These are phyloP conservation scores for Adansonia madagascariensis DNA, from an alignment of 441 rosid genomes.

Conservation along the genomic window DNA sequence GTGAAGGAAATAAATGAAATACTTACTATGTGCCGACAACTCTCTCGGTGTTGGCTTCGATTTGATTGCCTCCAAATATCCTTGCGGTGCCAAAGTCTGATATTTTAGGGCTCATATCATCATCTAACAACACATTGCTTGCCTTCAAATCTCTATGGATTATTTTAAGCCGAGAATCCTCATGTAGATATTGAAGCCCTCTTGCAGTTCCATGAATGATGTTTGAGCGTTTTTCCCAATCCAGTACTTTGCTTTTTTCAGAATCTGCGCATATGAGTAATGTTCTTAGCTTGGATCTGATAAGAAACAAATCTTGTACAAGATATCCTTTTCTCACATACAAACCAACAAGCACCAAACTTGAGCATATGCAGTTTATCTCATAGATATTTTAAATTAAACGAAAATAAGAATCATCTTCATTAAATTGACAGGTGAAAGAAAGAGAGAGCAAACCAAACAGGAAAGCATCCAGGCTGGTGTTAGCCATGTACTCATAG, in stretches of 20 bases:
- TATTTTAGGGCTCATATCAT: slow-evolving; percentile 55
- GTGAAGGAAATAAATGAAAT: not conserved
- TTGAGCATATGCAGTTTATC: not conserved
- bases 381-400: not conserved
- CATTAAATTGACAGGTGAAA: not conserved
- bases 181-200: slow-evolving; percentile 53
- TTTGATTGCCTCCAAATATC: slow-evolving; percentile 52
- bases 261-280: slow-evolving; percentile 21
- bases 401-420: not conserved
- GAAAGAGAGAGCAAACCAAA: slow-evolving; percentile 39
- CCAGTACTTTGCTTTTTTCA: slow-evolving; percentile 21
- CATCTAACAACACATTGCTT: slow-evolving; percentile 55
- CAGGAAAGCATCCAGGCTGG: slow-evolving; percentile 49
- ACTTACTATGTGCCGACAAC: slow-evolving; percentile 60
- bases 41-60: slow-evolving; percentile 49
- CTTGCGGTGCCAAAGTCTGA: slow-evolving; percentile 63
- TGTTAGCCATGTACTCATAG: slow-evolving; percentile 55
- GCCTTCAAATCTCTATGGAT: slow-evolving; percentile 51
- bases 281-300: not conserved
- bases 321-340: not conserved
- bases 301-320: not conserved
- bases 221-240: slow-evolving; percentile 39
- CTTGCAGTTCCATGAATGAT: slow-evolving; percentile 52
- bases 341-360: not conserved
- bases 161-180: slow-evolving; percentile 17